phyloP scores from a whole-genome alignment of 257 asterid genomes.

The Scutellaria barbata region DNA sequence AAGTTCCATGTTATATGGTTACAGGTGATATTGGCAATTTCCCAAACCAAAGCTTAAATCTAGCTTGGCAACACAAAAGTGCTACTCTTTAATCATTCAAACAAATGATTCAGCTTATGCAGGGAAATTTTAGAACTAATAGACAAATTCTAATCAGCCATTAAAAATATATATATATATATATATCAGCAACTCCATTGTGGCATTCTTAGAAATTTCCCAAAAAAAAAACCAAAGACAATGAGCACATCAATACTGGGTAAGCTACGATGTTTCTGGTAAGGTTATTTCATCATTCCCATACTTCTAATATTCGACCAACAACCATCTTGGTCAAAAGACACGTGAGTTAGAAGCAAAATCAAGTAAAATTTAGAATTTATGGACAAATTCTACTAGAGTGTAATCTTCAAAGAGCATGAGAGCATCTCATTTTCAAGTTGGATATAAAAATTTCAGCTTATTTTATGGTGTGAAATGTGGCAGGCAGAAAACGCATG shows the following conservation, averaged over 20 bases:
- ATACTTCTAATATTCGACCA: neutral
- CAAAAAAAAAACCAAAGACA: neutral
- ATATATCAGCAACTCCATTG: slow-evolving; percentile 1
- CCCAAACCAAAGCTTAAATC: slow-evolving; percentile 8
- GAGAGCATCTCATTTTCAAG: slow-evolving; percentile 7
- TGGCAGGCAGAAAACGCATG: neutral
- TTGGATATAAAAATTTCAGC: neutral
- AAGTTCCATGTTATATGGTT: neutral
- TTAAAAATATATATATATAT: too few species aligned
- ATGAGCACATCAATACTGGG: neutral
- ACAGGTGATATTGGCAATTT: neutral
- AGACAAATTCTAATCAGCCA: slow-evolving; percentile 20
- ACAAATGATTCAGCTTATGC: neutral
- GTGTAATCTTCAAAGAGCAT: neutral
- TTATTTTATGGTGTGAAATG: neutral
- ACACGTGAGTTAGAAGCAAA: neutral
- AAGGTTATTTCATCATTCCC: neutral
- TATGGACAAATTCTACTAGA: slow-evolving; percentile 1
- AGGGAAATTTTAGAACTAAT: neutral
- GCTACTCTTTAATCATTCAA: neutral
- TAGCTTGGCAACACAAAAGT: neutral
- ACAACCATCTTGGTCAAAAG: slow-evolving; percentile 2
- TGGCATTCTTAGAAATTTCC: slow-evolving; percentile 15
- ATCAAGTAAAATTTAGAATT: neutral
- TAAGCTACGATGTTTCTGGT: neutral